These are phyloP conservation scores for Neurospora sublineolata DNA, from an alignment of 495 filamentous ascomycete species.

Conservation along the genomic window DNA sequence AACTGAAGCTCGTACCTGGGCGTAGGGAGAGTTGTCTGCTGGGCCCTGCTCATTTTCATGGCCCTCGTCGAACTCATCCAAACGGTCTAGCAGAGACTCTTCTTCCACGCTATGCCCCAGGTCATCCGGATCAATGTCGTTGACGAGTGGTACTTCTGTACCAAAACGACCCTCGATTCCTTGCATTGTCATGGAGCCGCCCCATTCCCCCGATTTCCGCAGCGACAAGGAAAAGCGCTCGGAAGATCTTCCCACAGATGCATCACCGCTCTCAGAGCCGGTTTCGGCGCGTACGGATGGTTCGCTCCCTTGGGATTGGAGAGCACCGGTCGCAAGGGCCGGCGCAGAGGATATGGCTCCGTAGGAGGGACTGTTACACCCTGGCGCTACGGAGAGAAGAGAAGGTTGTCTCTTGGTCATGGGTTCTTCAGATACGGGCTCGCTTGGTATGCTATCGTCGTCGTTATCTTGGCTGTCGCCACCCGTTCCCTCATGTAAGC, in stretches of 20 bases:
- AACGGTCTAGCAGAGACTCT: slow-evolving; percentile 5
- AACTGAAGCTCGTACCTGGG: slow-evolving; percentile 70
- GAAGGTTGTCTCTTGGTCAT: slow-evolving; percentile 48
- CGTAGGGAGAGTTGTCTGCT: slow-evolving; percentile 53
- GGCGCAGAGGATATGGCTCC: slow-evolving; percentile 37
- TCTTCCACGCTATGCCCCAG: slow-evolving; percentile 18
- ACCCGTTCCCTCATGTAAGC: background rate
- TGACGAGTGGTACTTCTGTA: slow-evolving; percentile 27
- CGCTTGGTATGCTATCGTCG: slow-evolving; percentile 3
- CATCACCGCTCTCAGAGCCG: background rate
- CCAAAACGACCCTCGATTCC: slow-evolving; percentile 37
- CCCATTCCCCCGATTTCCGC: slow-evolving; percentile 29
- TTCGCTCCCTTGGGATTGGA: background rate
- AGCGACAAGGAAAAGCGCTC: background rate
- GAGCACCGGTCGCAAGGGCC: background rate
- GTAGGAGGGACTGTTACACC: slow-evolving; percentile 45
- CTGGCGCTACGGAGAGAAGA: slow-evolving; percentile 44
- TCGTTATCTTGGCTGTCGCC: slow-evolving; percentile 7
- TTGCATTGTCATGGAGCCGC: slow-evolving; percentile 28
- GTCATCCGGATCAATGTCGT: slow-evolving; percentile 21
- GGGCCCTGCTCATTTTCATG: slow-evolving; percentile 37
- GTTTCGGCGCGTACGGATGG: background rate
- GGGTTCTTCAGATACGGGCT: slow-evolving; percentile 9
- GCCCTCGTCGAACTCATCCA: slow-evolving; percentile 17
- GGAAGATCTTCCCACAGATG: background rate